Conservation (phyloP, 2,329 filamentous ascomycete genomes). For the Penicillium fuscoglaucum region DNA sequence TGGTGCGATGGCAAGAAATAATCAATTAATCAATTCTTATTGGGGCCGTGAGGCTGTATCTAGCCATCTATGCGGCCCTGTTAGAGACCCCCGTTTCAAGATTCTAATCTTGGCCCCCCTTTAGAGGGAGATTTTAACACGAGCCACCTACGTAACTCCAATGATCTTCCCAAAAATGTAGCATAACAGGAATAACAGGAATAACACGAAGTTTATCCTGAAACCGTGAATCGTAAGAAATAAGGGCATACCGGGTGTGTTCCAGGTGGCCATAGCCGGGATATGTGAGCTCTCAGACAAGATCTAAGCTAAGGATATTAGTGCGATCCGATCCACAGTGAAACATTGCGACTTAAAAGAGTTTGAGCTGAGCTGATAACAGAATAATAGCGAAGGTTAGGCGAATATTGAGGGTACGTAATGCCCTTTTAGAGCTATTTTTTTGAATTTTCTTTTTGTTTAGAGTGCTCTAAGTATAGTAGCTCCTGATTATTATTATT, state of each 20-base stretch:
- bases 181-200: conserved; percentile 4
- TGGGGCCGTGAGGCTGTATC: not conserved
- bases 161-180: conserved; percentile 9
- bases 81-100: not conserved
- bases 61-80: not conserved
- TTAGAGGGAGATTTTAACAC: not conserved
- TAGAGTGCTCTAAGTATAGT: conserved; percentile 2
- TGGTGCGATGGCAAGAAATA: too few species aligned
- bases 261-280: not conserved
- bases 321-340: conserved; percentile 26
- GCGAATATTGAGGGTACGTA: conserved; percentile 20
- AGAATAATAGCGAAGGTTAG: not conserved
- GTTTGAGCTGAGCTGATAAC: not conserved
- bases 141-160: conserved; percentile 8
- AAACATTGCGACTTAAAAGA: conserved; percentile 22
- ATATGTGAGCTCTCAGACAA: conserved; percentile 7
- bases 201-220: not conserved
- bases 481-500: not conserved
- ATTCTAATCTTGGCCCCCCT: not conserved
- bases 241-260: not conserved
- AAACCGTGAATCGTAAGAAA: not conserved
- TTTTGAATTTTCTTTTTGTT: too few species aligned
- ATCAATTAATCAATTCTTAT: not conserved
- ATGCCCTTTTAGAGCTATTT: not conserved
- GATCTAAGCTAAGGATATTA: conserved; percentile 21